Conservation (phyloP, 352 stramenopile genomes). For the Pythium utonaiense region DNA sequence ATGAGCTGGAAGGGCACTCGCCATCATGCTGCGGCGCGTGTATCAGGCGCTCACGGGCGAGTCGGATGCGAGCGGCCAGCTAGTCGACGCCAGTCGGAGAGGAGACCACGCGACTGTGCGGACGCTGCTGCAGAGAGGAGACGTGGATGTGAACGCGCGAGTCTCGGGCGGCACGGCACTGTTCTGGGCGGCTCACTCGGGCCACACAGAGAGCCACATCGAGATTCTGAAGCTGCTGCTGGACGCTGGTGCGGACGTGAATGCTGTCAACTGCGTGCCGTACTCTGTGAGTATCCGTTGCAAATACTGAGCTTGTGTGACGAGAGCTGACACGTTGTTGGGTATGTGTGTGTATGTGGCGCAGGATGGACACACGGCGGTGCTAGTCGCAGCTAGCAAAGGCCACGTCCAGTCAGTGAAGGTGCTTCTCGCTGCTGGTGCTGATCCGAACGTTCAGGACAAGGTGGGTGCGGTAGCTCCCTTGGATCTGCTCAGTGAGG, state of each 20-base stretch:
- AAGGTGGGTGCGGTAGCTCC: background rate
- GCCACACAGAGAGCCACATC: background rate
- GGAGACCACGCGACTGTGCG: background rate
- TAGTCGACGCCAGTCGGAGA: background rate
- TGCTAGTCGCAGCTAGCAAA: background rate
- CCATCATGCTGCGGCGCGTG: background rate
- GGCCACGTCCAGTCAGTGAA: background rate
- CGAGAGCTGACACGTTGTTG: background rate
- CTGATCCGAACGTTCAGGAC: background rate
- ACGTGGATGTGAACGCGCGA: background rate
- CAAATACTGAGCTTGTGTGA: background rate
- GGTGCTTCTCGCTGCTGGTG: background rate
- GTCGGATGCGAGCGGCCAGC: background rate
- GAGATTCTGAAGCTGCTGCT: background rate
- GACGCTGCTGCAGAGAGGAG: background rate
- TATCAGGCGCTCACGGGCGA: background rate
- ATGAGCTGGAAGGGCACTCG: no score
- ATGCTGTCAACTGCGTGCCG: background rate
- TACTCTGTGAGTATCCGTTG: background rate
- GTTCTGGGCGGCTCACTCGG: background rate
- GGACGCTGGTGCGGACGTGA: slow-evolving; percentile 9
- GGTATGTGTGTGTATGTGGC: no score
- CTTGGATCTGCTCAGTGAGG: no score
- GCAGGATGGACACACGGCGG: background rate
- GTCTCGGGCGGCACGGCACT: background rate